A percentile compares a stretch with the other conserved stretches of the same genome.
phyloP scores from a whole-genome alignment of 2,329 filamentous ascomycete genomes.

The Fusarium incarnatum region DNA sequence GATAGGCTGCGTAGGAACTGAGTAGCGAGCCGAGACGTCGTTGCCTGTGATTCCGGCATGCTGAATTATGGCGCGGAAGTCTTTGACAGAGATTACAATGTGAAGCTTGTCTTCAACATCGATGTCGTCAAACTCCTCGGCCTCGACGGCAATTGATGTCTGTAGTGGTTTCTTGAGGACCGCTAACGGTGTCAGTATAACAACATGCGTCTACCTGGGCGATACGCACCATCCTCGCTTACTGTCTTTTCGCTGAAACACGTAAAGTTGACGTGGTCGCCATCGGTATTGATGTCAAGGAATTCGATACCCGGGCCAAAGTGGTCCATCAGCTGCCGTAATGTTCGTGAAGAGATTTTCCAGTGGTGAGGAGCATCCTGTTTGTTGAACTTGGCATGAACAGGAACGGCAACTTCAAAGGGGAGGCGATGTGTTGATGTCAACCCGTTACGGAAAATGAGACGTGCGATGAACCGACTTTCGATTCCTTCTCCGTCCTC shows the following conservation, averaged over 20 bases:
- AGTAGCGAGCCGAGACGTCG: slow-evolving; percentile 76
- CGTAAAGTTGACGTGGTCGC: slow-evolving; percentile 80
- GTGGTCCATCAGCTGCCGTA: slow-evolving; percentile 82
- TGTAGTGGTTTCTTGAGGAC: slow-evolving; percentile 83
- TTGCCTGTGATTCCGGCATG: slow-evolving; percentile 78
- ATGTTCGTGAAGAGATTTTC: slow-evolving; percentile 76
- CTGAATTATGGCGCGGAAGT: slow-evolving; percentile 82
- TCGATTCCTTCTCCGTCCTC: slow-evolving; percentile 77
- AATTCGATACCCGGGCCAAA: slow-evolving; percentile 85
- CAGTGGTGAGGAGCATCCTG: slow-evolving; percentile 75
- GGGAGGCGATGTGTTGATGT: slow-evolving; percentile 82
- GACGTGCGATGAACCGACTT: slow-evolving; percentile 79
- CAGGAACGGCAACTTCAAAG: slow-evolving; percentile 78
- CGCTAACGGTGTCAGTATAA: slow-evolving; percentile 58
- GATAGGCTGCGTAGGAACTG: slow-evolving; percentile 76
- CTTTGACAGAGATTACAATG: slow-evolving; percentile 84
- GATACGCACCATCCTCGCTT: slow-evolving; percentile 63
- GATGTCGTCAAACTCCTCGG: slow-evolving; percentile 81
- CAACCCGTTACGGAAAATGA: slow-evolving; percentile 79
- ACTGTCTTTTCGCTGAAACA: slow-evolving; percentile 85
- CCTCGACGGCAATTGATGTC: slow-evolving; percentile 81
- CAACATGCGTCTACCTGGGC: not conserved
- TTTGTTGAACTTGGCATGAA: slow-evolving; percentile 80
- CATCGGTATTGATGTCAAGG: slow-evolving; percentile 80
- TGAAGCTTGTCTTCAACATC: slow-evolving; percentile 80